phyloP scores from a whole-genome alignment of 352 stramenopile species.

The Phytophthora idaei region DNA sequence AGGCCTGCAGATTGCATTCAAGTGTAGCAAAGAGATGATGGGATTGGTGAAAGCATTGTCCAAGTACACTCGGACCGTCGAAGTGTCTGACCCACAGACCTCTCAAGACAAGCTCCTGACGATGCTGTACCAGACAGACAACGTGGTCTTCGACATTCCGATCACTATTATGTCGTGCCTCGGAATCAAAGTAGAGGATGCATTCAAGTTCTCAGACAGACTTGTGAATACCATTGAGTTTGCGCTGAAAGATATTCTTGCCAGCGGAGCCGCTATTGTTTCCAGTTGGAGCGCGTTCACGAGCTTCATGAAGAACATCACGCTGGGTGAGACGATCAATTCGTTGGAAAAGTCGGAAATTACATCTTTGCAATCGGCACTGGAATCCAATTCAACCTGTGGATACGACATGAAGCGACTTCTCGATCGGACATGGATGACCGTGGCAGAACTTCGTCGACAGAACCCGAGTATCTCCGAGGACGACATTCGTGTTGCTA shows the following conservation, averaged over 20 bases:
- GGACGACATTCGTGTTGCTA: conserved; percentile 34
- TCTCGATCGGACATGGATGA: conserved; percentile 42
- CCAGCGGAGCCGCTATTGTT: conserved; percentile 41
- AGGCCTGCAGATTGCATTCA: conserved; percentile 36
- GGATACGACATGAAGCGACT: conserved; percentile 42
- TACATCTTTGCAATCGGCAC: conserved; percentile 31
- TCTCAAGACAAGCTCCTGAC: conserved; percentile 43
- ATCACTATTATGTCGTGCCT: conserved; percentile 48
- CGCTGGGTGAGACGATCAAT: conserved; percentile 24
- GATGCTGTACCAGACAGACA: conserved; percentile 52
- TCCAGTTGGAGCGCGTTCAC: conserved; percentile 40
- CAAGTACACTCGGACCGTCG: conserved; percentile 41
- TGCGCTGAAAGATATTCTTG: conserved; percentile 44
- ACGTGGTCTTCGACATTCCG: conserved; percentile 53
- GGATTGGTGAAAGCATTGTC: conserved; percentile 39
- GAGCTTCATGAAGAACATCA: conserved; percentile 42
- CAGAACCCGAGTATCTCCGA: conserved; percentile 37
- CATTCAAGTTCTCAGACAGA: conserved; percentile 37
- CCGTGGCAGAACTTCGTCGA: conserved; percentile 34
- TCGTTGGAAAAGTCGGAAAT: conserved; percentile 34
- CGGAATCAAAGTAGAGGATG: conserved; percentile 34
- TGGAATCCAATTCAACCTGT: conserved; percentile 38
- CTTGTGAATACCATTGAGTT: conserved; percentile 42
- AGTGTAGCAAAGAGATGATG: conserved; percentile 50
- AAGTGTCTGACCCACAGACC: conserved; percentile 35